Evolutionary conservation across 495 filamentous ascomycete species (phyloP).

Genomic region (Aspergillus hancockii): DNA sequence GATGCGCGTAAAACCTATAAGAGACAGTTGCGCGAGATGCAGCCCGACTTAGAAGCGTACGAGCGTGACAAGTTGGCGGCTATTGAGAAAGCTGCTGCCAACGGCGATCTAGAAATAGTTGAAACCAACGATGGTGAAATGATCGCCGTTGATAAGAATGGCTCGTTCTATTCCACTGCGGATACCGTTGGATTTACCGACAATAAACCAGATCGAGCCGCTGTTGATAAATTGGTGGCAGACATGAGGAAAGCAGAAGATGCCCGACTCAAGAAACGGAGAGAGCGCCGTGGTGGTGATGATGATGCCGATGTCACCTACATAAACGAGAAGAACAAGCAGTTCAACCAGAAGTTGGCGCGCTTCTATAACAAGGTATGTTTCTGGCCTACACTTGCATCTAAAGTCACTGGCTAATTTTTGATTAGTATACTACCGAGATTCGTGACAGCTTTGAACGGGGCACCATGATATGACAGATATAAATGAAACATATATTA

Average conservation of each 20-base stretch:
- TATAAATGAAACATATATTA: conserved; percentile 13
- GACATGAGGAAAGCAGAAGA: conserved; percentile 91
- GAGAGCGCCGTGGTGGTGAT: conserved; percentile 69
- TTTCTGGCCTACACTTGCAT: conserved; percentile 7
- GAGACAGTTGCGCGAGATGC: conserved; percentile 75
- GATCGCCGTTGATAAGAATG: conserved; percentile 87
- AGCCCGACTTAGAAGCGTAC: conserved; percentile 74
- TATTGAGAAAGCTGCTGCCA: conserved; percentile 77
- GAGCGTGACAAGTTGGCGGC: conserved; percentile 81
- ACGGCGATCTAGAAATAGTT: conserved; percentile 83
- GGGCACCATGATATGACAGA: conserved; percentile 65
- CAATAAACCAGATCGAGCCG: conserved; percentile 84
- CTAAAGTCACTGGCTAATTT: conserved; percentile 30
- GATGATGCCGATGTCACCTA: conserved; percentile 91
- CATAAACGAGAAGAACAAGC: conserved; percentile 99
- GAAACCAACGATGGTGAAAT: conserved; percentile 94
- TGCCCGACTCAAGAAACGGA: conserved; percentile 76
- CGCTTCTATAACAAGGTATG: conserved; percentile 93
- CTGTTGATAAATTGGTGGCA: conserved; percentile 84
- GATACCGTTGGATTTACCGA: conserved; percentile 79
- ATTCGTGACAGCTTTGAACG: conserved; percentile 98
- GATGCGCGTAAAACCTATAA: conserved; percentile 93
- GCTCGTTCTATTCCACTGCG: conserved; percentile 84
- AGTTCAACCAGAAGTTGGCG: conserved; percentile 95
- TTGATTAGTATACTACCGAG: conserved; percentile 79